These are phyloP conservation scores for Cytauxzoon felis DNA, from an alignment of 169 alveolate genomes.

Conservation along the genomic window DNA sequence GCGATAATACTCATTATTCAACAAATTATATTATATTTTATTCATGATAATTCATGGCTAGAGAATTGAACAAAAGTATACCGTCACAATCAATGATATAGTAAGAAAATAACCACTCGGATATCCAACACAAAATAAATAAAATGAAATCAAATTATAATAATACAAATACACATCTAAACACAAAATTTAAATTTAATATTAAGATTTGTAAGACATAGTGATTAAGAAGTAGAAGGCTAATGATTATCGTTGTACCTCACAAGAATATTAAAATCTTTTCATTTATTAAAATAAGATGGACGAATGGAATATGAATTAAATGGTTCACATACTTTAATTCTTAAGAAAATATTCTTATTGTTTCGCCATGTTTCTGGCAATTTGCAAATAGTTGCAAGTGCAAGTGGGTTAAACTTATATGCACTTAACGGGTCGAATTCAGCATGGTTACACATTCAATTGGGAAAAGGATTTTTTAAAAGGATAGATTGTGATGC, in stretches of 20 bases:
- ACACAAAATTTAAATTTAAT: background rate
- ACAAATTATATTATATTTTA: background rate
- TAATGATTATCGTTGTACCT: background rate
- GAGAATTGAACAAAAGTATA: background rate
- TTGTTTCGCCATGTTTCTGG: constrained; percentile 51
- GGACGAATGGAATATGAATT: constrained; percentile 54
- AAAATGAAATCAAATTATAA: background rate
- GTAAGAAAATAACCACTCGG: background rate
- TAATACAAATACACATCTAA: background rate
- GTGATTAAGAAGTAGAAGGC: background rate
- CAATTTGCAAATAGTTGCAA: constrained; percentile 49
- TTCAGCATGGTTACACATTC: constrained; percentile 60
- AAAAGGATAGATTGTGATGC: constrained; percentile 10
- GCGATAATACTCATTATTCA: constrained; percentile 10
- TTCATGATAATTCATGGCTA: background rate
- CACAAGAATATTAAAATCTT: background rate
- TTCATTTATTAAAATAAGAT: background rate
- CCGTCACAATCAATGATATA: background rate
- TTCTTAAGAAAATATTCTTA: constrained; percentile 42
- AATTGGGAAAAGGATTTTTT: constrained; percentile 47
- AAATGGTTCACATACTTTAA: constrained; percentile 41
- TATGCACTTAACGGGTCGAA: constrained; percentile 56
- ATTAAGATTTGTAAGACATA: background rate
- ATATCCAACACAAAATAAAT: too few relatives aligned
- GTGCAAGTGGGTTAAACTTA: constrained; percentile 46